Evolutionary conservation across 73 alveolate genomes (phyloP), one percentile per base, ranked within the genome.

Genomic region (Symbiodinium natans): DNA sequence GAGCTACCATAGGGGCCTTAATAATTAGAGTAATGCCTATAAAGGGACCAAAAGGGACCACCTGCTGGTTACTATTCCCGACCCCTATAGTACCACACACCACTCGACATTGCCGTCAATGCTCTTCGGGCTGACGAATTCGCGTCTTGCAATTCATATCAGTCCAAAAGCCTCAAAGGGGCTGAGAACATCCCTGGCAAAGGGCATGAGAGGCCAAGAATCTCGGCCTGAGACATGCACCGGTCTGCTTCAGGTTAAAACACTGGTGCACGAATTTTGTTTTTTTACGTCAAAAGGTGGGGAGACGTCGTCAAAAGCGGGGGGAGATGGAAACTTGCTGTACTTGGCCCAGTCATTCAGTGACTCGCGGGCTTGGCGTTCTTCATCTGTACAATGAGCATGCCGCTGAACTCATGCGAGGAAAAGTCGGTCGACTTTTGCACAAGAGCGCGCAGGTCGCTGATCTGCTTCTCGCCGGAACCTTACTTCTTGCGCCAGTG

Each of bases 381-480:
- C 41, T 21, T n/a, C 84, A 6, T 73, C 42, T 83, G 41, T 23
- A 83, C 92, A 1, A 83, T 83, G 73, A 83, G 71, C 73, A 83
- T 25, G 29, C 92, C 92, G 23, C 92, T 71, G 41, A 83, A 83
- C 80, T 43, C 93, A 84, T 84, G 93, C 25, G 34, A n/a, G 52
- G 77, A 3, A 13, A 84, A 84, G 11, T 84, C 82, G 43, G 63
- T 9, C 9, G 93, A 84, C 42, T 73, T 17, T 33, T 42, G 80
- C 52, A 84, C 80, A 31, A 25, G 46, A 25, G 38, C 52, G 15
- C 93, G 77, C 93, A 84, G 36, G 52, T 27, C 48, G 48, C 43
- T 84, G 93, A 84, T 84, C 80, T 84, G 93, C 93, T 84, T n/a
- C 82, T 84, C 93, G 15, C 93, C 93, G 15, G 93, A 84, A 46